Percentiles rank a stretch among this genome's conserved stretches.
These are phyloP conservation scores for Blastobotrys illinoisensis DNA, from an alignment of 1,139 yeast species.

Conservation along the genomic window DNA sequence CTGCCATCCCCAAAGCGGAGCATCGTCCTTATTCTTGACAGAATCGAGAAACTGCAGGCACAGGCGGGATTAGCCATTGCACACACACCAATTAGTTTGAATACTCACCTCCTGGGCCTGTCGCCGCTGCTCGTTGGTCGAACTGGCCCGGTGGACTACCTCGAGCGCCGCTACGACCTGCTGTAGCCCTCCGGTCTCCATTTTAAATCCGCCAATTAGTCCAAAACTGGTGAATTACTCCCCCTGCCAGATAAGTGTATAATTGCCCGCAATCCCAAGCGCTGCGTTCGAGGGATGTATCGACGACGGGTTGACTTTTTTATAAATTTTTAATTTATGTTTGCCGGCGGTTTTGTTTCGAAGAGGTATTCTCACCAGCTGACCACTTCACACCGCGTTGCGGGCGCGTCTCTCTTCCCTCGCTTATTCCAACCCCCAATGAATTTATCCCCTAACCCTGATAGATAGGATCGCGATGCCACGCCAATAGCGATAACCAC, in stretches of 20 bases:
- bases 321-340: neutral
- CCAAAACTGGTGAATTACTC: neutral
- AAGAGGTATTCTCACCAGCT: neutral
- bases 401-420: neutral
- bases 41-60: constrained; percentile 54
- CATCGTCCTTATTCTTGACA: constrained; percentile 70
- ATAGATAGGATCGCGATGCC: too few species aligned
- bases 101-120: constrained; percentile 38
- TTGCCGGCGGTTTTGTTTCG: neutral
- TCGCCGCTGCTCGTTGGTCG: constrained; percentile 47
- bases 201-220: constrained; percentile 8
- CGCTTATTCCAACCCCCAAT: neutral
- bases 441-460: neutral
- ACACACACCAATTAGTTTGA: neutral
- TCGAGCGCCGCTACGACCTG: constrained; percentile 67
- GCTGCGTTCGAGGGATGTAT: neutral
- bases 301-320: neutral
- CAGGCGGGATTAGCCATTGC: constrained; percentile 17
- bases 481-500: too few species aligned
- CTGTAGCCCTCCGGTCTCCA: constrained; percentile 27
- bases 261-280: neutral
- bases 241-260: neutral
- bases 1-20: constrained; percentile 92
- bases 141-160: constrained; percentile 67
- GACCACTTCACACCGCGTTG: neutral